Conservation (phyloP, 257 asterid genomes). For the Scutellaria galericulata region DNA sequence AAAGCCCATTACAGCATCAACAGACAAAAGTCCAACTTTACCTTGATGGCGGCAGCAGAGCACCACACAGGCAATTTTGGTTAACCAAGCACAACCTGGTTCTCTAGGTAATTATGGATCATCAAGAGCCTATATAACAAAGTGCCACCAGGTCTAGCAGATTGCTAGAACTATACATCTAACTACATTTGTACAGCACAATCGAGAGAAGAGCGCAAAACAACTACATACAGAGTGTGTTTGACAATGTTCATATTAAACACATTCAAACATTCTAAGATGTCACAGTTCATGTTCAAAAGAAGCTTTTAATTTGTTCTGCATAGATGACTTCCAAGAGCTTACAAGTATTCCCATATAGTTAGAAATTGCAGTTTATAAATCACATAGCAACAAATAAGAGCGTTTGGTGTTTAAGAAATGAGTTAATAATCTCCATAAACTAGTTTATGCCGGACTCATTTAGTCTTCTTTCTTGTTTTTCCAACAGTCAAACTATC, state of each 20-base stretch:
- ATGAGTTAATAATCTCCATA: neutral
- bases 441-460: neutral
- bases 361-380: neutral
- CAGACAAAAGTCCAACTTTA: too few relatives aligned
- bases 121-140: constrained; percentile 18
- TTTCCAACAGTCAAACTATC: neutral
- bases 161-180: neutral
- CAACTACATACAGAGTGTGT: neutral
- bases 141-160: neutral
- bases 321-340: constrained; percentile 15
- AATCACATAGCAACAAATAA: neutral
- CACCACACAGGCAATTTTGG: neutral
- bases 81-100: neutral
- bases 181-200: constrained; percentile 3
- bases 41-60: too few relatives aligned
- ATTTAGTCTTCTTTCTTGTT: neutral
- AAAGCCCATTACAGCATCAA: constrained; percentile 8
- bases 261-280: neutral
- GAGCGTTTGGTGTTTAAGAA: neutral
- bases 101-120: constrained; percentile 3
- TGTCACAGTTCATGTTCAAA: neutral
- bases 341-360: neutral
- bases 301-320: neutral
- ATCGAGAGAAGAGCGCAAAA: neutral
- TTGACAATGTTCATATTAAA: neutral